Base-by-base conservation (phyloP, 805 yeast species). In the Spathaspora sp. region DNA sequence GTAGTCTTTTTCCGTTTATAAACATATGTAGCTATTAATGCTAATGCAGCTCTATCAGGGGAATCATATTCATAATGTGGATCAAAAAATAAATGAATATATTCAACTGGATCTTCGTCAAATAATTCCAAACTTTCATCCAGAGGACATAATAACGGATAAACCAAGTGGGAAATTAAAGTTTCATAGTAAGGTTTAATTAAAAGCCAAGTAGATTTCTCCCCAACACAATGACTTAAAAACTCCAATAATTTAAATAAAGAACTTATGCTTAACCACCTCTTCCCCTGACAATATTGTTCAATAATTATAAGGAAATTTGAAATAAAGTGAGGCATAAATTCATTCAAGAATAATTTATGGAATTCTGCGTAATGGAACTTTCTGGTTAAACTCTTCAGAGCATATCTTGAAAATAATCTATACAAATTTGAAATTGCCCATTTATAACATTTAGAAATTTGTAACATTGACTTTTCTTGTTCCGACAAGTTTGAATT, bases 61-160 rank as follows among this genome's bases (percentile, higher is more conserved):
- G 90, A 77, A 53, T 68, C 74, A 40, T 72, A 61, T 42, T 77
- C 83, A 49, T 87, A 94, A 58, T 86, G 66, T 35, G 64, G 59
- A 56, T 72, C 76, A 60, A 90, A 77, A 49, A 80, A 80, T 49
- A 84, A 75, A 65, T 89, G 88, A 50, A 93, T 83, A 65, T 89
- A 94, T 64, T 91, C 97, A 51, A 82, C 86, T 3, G 97, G 97
- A 60, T 92, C 97, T 55, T 79, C 83, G 55, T 90, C 96, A 69
- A 88, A 92, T 4, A 81, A 68, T 57, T 88, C 96, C 51, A 89
- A 71, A 17, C 83, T 81, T 6, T 79, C 83, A 49, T 83, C 85
- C 7, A 79, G 76, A 1, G 94, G 87, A 57, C 91, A 81, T 52
- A 93, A 68, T 51, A 87, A 70, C 2, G 96, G 96, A 67, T 79